These are phyloP conservation scores for Limnomonas spitsbergensis DNA, from an alignment of 139 green algal genomes.

Conservation along the genomic window DNA sequence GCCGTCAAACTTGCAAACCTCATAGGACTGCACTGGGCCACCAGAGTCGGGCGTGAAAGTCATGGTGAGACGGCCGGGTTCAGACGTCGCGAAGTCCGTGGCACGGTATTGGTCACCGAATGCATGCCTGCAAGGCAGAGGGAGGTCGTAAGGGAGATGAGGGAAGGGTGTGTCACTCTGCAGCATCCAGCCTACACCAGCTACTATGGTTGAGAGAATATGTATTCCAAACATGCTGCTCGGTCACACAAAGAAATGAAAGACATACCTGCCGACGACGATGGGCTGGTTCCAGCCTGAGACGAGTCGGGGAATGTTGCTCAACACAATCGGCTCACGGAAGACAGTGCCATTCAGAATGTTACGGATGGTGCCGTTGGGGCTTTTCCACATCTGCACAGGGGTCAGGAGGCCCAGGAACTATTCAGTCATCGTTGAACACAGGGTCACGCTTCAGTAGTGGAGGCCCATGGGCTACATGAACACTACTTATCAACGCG, in stretches of 20 bases:
- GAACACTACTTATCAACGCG: too few relatives aligned
- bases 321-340: constrained; percentile 91
- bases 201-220: too few relatives aligned
- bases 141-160: too few relatives aligned
- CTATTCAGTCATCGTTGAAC: too few relatives aligned
- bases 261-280: constrained; percentile 85
- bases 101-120: constrained; percentile 96
- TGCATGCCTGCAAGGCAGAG: constrained; percentile 91
- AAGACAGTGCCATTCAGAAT: constrained; percentile 91
- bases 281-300: constrained; percentile 90
- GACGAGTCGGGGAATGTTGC: constrained; percentile 90
- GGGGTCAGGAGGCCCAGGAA: too few relatives aligned
- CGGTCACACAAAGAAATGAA: too few relatives aligned
- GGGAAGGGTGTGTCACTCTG: too few relatives aligned
- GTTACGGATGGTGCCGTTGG: constrained; percentile 89
- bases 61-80: constrained; percentile 80
- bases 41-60: constrained; percentile 61
- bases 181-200: too few relatives aligned
- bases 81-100: constrained; percentile 78
- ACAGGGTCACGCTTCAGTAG: too few relatives aligned
- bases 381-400: constrained; percentile 86
- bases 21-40: constrained; percentile 45
- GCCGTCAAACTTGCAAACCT: constrained; percentile 73
- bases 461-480: too few relatives aligned
- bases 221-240: too few relatives aligned